phyloP scores from a whole-genome alignment of 2,329 filamentous ascomycete genomes.

The Fusarium pseudograminearum region DNA sequence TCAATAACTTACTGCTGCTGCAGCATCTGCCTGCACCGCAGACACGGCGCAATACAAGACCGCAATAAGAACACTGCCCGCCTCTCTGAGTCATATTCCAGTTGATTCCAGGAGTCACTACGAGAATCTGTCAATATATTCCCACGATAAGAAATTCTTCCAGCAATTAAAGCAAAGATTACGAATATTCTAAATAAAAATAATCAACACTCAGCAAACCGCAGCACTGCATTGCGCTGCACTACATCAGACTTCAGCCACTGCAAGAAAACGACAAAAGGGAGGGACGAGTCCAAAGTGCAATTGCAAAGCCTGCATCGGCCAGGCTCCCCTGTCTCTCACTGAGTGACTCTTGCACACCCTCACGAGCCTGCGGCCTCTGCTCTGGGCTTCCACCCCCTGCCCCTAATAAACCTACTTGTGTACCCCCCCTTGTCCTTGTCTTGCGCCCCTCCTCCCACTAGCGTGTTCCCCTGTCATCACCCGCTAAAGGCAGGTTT shows the following conservation, averaged over 20 bases:
- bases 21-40: conserved; percentile 2
- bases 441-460: conserved; percentile 26
- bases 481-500: conserved; percentile 35
- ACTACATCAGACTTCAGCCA: conserved; percentile 7
- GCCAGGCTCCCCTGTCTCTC: conserved; percentile 32
- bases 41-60: conserved; percentile 5
- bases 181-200: conserved; percentile 12
- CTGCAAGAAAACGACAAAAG: conserved; percentile 13
- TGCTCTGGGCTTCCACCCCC: conserved; percentile 12
- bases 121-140: neutral
- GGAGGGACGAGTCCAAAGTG: conserved; percentile 32
- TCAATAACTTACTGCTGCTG: conserved; percentile 13
- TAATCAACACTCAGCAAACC: conserved; percentile 7
- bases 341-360: conserved; percentile 24
- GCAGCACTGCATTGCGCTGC: conserved; percentile 11
- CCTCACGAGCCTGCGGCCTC: conserved; percentile 22
- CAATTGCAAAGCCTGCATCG: conserved; percentile 32
- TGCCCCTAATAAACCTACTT: conserved; percentile 31
- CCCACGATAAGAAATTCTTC: neutral
- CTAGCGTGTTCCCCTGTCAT: conserved; percentile 36
- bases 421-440: conserved; percentile 6
- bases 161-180: neutral
- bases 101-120: conserved; percentile 23
- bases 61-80: conserved; percentile 34
- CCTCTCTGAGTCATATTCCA: conserved; percentile 34